Base-by-base conservation (phyloP, 1,284 basidiomycete genomes). In the Phellopilus nigrolimitatus region DNA sequence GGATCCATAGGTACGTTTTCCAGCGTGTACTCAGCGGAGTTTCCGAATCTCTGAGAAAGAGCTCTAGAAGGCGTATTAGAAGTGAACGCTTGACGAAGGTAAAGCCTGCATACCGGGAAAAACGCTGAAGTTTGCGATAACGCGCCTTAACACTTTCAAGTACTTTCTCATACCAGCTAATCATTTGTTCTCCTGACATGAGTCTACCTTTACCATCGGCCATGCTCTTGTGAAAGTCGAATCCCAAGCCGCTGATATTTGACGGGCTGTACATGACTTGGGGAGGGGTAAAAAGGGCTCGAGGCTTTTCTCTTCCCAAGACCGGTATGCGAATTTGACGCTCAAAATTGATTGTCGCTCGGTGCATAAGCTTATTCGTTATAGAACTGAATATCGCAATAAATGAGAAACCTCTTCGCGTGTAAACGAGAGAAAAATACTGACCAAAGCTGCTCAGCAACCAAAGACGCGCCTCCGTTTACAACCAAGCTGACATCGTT, bases 371-470 rank as follows among this genome's bases (percentile, higher is more conserved):
- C 62, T 88, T 91, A 67, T 95, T 91, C 0, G 91, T 94, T 45
- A 97, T 73, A 15, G 88, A 87, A 64, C 93, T 87, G 51, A 24
- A 37, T 31, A 47, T 33, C 38, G 25, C 30, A 45, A 49, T 31
- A 48, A 54, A 55, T 31, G 39, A 30, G 27, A 31, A 24, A 19
- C 22, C 17, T 53, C 24, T 21, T 42, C n/a, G 28, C 48, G 17
- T 27, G 10, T 36, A 42, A 41, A 38, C 39, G 34, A 49, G 53
- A 15, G 27, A 49, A 49, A 51, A 31, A 42, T 43, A 64, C 73
- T 56, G 62, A 94, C 93, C 92, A 95, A 60, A 97, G 79, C 61
- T 95, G 90, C 68, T 97, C 93, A 9, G 95, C 95, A 4, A 99
- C 94, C 12, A 97, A 75, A 51, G 89, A 72, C 37, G 97, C 94